phyloP scores from a whole-genome alignment of 1,284 basidiomycete species.

The Ustilago nuda region DNA sequence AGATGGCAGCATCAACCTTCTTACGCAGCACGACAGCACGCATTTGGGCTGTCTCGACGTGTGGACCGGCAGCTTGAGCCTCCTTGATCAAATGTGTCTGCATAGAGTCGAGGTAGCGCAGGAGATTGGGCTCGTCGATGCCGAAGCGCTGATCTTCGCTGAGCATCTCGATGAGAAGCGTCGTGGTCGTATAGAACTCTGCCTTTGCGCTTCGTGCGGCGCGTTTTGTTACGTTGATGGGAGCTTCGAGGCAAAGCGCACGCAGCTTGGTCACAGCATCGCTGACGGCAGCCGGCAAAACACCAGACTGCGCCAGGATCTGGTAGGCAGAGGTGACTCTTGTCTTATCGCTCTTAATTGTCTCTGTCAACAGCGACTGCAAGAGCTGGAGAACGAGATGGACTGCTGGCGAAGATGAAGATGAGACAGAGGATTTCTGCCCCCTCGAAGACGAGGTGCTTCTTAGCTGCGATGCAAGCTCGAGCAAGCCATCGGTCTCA shows the following conservation, averaged over 20 bases:
- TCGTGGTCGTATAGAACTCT: slow-evolving; percentile 37
- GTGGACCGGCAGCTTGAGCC: slow-evolving; percentile 32
- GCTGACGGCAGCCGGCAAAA: slow-evolving; percentile 40
- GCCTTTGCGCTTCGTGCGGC: slow-evolving; percentile 28
- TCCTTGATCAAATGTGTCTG: slow-evolving; percentile 39
- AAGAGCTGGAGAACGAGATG: slow-evolving; percentile 33
- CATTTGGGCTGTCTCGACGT: slow-evolving; percentile 43
- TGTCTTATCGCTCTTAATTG: background rate
- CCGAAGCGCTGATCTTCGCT: slow-evolving; percentile 38
- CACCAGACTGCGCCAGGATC: slow-evolving; percentile 37
- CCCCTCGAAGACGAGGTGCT: slow-evolving; percentile 5
- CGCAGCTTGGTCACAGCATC: slow-evolving; percentile 41
- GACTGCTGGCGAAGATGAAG: slow-evolving; percentile 17
- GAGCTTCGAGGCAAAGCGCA: slow-evolving; percentile 43
- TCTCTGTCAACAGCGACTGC: slow-evolving; percentile 32
- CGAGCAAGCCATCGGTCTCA: slow-evolving; percentile 44
- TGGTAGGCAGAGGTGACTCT: slow-evolving; percentile 25
- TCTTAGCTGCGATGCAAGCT: slow-evolving; percentile 38
- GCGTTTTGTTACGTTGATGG: slow-evolving; percentile 12
- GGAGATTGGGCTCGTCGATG: slow-evolving; percentile 56
- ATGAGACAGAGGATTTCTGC: slow-evolving; percentile 13
- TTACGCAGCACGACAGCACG: slow-evolving; percentile 33
- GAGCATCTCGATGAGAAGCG: slow-evolving; percentile 45
- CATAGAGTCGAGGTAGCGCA: slow-evolving; percentile 48
- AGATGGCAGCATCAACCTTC: slow-evolving; percentile 21